Evolutionary conservation across 2,329 filamentous ascomycete genomes (phyloP).

Genomic region (Cladosporium colombiae): DNA sequence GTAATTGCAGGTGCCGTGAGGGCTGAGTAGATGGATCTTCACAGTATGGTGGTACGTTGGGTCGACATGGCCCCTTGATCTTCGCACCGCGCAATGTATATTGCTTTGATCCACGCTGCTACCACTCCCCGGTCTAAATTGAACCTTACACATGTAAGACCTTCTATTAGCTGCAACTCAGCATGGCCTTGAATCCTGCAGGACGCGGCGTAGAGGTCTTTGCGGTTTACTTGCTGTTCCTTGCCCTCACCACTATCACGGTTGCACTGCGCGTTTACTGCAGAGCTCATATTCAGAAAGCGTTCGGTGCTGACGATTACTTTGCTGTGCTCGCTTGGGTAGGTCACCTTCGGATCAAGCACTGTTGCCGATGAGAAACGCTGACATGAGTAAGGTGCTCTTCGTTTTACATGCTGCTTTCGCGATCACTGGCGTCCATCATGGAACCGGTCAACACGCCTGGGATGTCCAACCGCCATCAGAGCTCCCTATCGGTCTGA

Average conservation of each 20-base stretch:
- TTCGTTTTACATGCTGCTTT: slow-evolving; percentile 22
- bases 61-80: background rate
- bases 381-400: slow-evolving; percentile 18
- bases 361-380: background rate
- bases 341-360: background rate
- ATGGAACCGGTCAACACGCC: slow-evolving; percentile 24
- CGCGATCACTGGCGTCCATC: slow-evolving; percentile 22
- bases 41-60: background rate
- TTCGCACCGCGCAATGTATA: background rate
- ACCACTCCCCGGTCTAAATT: background rate
- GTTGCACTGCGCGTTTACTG: slow-evolving; percentile 21
- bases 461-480: slow-evolving; percentile 21
- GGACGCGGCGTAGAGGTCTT: slow-evolving; percentile 22
- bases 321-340: slow-evolving; percentile 22
- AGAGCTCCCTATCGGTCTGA: slow-evolving; percentile 21
- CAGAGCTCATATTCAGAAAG: slow-evolving; percentile 16
- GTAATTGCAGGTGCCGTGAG: background rate
- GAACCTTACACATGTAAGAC: background rate
- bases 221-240: slow-evolving; percentile 20
- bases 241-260: slow-evolving; percentile 21
- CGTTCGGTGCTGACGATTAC: slow-evolving; percentile 19
- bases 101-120: background rate
- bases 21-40: background rate
- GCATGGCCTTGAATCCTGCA: slow-evolving; percentile 18
- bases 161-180: background rate